A percentile compares a stretch with the other conserved stretches of the same genome.
Evolutionary conservation across 192 early-diverging fungal genomes (phyloP).

Genomic region (Podila epigama): DNA sequence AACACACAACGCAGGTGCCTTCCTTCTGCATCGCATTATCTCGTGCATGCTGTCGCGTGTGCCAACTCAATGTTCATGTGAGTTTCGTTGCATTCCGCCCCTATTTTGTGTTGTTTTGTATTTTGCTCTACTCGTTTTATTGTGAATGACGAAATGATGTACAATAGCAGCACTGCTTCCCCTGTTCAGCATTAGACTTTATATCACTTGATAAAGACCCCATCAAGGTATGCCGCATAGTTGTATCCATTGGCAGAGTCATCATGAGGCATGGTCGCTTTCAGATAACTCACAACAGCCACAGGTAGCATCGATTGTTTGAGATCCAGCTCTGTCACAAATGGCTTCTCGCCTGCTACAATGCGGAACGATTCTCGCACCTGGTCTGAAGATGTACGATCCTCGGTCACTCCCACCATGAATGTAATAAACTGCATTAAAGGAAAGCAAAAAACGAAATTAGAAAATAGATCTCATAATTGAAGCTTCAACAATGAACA

Average conservation of each 20-base stretch:
- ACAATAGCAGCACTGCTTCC: too few species aligned
- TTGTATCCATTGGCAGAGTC: constrained; percentile 73
- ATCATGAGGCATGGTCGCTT: constrained; percentile 66
- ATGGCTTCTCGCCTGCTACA: constrained; percentile 85
- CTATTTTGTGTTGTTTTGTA: too few species aligned
- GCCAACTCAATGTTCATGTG: too few species aligned
- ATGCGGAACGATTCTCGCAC: constrained; percentile 85
- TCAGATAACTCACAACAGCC: constrained; percentile 77
- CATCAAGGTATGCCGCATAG: constrained; percentile 74
- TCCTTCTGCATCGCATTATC: too few species aligned
- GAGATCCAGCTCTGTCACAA: constrained; percentile 87
- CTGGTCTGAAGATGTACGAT: constrained; percentile 89
- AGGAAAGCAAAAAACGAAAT: constrained; percentile 1
- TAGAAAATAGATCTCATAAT: background rate
- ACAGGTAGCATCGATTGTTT: constrained; percentile 79
- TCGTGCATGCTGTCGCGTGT: too few species aligned
- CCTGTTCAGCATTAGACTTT: too few species aligned
- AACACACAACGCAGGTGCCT: too few species aligned
- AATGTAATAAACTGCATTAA: constrained; percentile 77
- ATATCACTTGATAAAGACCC: constrained; percentile 63
- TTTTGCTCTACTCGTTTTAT: too few species aligned
- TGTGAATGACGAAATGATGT: too few species aligned
- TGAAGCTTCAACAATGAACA: background rate
- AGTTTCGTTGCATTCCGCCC: too few species aligned
- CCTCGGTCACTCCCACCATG: constrained; percentile 87